A percentile compares a stretch with the other conserved stretches of the same genome.
phyloP scores from a whole-genome alignment of 2,329 filamentous ascomycete species.

The Mycosphaerella arachidis region DNA sequence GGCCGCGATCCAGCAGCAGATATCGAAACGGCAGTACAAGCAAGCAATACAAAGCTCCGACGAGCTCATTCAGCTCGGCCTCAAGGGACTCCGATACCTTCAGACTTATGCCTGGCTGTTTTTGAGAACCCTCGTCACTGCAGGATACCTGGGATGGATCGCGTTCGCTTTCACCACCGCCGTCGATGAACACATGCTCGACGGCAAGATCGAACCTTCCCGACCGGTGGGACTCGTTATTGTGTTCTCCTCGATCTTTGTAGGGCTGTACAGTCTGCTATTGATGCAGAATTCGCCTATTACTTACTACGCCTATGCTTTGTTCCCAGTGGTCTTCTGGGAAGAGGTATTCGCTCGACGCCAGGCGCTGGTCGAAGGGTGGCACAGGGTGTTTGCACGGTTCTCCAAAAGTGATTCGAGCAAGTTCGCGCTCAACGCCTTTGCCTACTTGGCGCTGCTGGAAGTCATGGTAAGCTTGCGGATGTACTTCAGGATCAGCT shows the following conservation, averaged over 20 bases:
- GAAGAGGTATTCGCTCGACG: conserved; percentile 84
- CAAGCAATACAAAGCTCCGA: conserved; percentile 76
- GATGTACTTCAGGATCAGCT: neutral
- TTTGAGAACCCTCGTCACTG: conserved; percentile 77
- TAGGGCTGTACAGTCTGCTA: conserved; percentile 72
- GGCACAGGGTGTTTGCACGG: conserved; percentile 64
- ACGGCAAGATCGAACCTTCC: conserved; percentile 60
- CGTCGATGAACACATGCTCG: conserved; percentile 79
- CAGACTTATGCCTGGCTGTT: conserved; percentile 99
- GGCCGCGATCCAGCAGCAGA: conserved; percentile 61
- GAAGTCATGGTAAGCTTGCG: conserved; percentile 58
- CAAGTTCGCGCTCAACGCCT: conserved; percentile 58
- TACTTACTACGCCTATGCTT: conserved; percentile 85
- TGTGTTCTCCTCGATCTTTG: conserved; percentile 71
- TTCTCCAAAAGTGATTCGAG: conserved; percentile 54
- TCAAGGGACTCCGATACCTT: conserved; percentile 84
- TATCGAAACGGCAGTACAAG: conserved; percentile 62
- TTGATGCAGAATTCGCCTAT: conserved; percentile 71
- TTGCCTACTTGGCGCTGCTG: conserved; percentile 69
- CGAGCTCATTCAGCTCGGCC: conserved; percentile 67
- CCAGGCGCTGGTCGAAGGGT: conserved; percentile 62
- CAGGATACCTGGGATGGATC: conserved; percentile 94
- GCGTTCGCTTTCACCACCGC: conserved; percentile 86
- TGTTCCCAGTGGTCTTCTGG: conserved; percentile 95
- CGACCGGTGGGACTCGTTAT: conserved; percentile 57